Percentiles rank a stretch among this genome's conserved stretches.
These are phyloP conservation scores for Conticribra guillardii DNA, from an alignment of 108 stramenopile species.

Conservation along the genomic window DNA sequence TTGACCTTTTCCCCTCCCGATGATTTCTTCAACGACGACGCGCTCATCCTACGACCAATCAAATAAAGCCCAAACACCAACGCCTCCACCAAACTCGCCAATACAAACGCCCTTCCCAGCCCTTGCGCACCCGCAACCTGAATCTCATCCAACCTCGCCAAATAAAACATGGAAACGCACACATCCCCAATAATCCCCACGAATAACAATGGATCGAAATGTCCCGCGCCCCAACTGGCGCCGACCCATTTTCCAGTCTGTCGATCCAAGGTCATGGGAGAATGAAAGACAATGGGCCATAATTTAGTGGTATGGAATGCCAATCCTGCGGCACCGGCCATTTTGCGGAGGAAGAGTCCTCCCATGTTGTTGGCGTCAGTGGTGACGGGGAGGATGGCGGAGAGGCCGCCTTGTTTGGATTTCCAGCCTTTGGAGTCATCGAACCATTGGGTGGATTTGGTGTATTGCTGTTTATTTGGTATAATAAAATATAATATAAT, in stretches of 20 bases:
- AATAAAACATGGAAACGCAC: conserved; percentile 58
- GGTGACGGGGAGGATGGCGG: conserved; percentile 67
- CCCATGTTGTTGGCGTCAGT: conserved; percentile 93
- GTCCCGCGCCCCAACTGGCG: conserved; percentile 79
- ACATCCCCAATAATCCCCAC: conserved; percentile 69
- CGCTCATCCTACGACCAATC: conserved; percentile 30
- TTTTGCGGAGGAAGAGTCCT: conserved; percentile 81
- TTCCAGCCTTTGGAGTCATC: conserved; percentile 83
- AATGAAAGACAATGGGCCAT: conserved; percentile 76
- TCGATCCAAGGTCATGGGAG: conserved; percentile 16
- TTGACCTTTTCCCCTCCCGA: not conserved
- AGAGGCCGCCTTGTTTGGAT: conserved; percentile 84
- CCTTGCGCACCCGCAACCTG: conserved; percentile 58
- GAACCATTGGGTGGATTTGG: conserved; percentile 78
- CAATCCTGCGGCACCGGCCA: conserved; percentile 74
- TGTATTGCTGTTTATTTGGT: conserved; percentile 78
- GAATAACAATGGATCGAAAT: conserved; percentile 68
- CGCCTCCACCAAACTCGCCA: conserved; percentile 65
- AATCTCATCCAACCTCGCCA: conserved; percentile 59
- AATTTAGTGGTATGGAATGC: conserved; percentile 83
- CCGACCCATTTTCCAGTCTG: conserved; percentile 19
- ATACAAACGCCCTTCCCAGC: conserved; percentile 55
- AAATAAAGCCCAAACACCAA: conserved; percentile 62
- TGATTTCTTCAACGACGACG: not conserved
- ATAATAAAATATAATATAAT: too few species aligned